phyloP scores from a whole-genome alignment of 768 basidiomycete species.

The Tubosaeta sp. region DNA sequence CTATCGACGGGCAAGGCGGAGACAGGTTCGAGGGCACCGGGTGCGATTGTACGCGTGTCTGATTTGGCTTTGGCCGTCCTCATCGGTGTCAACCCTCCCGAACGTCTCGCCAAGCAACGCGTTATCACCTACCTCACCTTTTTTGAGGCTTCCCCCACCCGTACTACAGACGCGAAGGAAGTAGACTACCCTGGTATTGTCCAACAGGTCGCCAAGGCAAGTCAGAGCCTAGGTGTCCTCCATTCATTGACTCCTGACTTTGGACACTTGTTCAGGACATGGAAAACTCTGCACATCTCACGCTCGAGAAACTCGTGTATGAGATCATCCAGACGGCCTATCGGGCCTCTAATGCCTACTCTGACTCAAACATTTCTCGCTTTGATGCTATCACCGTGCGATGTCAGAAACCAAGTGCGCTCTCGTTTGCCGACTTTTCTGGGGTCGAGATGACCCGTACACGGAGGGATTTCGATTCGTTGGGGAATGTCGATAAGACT shows the following conservation, averaged over 20 bases:
- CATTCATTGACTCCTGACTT: too few species aligned
- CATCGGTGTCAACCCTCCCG: constrained; percentile 70
- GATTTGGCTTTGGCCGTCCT: constrained; percentile 50
- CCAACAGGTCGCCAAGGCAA: constrained; percentile 26
- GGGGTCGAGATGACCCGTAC: constrained; percentile 56
- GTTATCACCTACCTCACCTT: constrained; percentile 53
- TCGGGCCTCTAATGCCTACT: constrained; percentile 51
- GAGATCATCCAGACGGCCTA: constrained; percentile 47
- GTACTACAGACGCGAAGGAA: constrained; percentile 12
- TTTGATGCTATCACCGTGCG: constrained; percentile 45
- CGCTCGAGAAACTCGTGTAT: constrained; percentile 32
- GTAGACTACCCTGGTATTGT: constrained; percentile 38
- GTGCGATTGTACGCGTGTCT: constrained; percentile 37
- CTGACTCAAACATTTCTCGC: constrained; percentile 15
- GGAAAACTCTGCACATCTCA: constrained; percentile 13
- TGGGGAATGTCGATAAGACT: not conserved
- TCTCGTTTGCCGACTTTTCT: constrained; percentile 63
- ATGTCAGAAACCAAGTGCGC: constrained; percentile 66
- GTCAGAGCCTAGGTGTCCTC: not conserved
- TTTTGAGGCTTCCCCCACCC: constrained; percentile 25
- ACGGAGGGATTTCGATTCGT: not conserved
- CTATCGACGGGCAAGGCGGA: not conserved
- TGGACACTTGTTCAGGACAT: constrained; percentile 1
- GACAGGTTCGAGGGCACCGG: not conserved
- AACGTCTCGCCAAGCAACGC: constrained; percentile 60